These are phyloP conservation scores for Trichoderma koningiopsis DNA, from an alignment of 2,329 filamentous ascomycete species.

Conservation along the genomic window DNA sequence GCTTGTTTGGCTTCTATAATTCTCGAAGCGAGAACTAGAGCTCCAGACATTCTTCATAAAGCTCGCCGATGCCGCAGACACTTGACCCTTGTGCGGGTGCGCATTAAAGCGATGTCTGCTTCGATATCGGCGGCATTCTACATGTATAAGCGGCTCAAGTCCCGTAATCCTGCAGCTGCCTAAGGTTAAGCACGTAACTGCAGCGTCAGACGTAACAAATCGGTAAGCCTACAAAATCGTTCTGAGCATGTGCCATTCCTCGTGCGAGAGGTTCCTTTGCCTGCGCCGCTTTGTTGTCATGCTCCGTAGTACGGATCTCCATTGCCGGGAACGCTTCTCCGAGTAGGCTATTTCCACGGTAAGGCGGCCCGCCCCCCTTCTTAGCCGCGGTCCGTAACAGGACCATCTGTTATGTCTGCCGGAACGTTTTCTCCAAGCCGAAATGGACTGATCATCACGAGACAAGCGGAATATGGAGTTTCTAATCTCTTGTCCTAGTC, in stretches of 20 bases:
- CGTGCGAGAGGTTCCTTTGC: neutral
- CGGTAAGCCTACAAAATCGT: neutral
- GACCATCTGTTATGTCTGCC: neutral
- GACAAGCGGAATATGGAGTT: neutral
- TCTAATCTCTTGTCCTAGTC: neutral
- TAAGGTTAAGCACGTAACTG: neutral
- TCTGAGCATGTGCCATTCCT: neutral
- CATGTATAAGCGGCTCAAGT: constrained; percentile 54
- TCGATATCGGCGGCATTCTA: constrained; percentile 74
- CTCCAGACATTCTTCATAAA: no score
- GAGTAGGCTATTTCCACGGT: neutral
- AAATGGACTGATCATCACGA: neutral
- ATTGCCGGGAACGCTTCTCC: neutral
- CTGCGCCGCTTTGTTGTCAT: neutral
- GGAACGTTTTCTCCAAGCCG: neutral
- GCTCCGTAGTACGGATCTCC: neutral
- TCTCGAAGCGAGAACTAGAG: neutral
- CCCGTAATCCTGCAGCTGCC: constrained; percentile 49
- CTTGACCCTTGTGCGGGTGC: neutral
- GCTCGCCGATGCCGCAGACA: constrained; percentile 1
- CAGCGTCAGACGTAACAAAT: neutral
- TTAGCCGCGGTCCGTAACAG: constrained; percentile 53
- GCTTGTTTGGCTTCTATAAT: neutral
- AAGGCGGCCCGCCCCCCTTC: neutral
- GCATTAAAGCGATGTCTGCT: constrained; percentile 75